Conservation (phyloP, 129 eudicot genomes). For the Saussurea involucrata region DNA sequence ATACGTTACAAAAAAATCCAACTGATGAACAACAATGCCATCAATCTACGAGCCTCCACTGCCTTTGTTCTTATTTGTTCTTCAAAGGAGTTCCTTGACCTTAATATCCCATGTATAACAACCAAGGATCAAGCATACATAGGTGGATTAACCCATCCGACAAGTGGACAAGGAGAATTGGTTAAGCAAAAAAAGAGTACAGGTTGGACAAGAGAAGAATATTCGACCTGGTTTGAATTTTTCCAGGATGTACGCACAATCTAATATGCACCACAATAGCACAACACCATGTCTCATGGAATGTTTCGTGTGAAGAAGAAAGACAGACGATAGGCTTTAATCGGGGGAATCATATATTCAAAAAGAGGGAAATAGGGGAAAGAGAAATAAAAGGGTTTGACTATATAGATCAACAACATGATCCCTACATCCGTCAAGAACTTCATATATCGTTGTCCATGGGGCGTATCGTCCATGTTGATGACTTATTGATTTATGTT, state of each 20-base stretch:
- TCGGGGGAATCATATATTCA: background rate
- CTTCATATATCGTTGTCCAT: too few species aligned
- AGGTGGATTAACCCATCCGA: background rate
- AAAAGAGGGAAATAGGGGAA: background rate
- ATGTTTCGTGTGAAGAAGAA: background rate
- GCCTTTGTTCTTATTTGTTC: background rate
- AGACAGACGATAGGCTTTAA: too few species aligned
- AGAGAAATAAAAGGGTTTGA: background rate
- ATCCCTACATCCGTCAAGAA: too few species aligned
- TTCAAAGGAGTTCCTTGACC: background rate
- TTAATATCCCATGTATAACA: background rate
- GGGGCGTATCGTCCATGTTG: too few species aligned
- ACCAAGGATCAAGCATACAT: background rate
- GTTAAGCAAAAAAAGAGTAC: background rate
- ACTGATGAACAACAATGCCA: background rate
- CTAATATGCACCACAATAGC: background rate
- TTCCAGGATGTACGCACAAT: background rate
- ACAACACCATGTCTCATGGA: background rate
- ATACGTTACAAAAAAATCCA: background rate
- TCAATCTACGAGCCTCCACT: background rate
- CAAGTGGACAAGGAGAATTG: background rate
- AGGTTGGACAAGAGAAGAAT: too few species aligned
- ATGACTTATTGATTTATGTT: too few species aligned
- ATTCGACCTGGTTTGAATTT: background rate
- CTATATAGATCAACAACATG: too few species aligned